Evolutionary conservation across 2,329 filamentous ascomycete species (phyloP).

Genomic region (Botrytis tulipae): DNA sequence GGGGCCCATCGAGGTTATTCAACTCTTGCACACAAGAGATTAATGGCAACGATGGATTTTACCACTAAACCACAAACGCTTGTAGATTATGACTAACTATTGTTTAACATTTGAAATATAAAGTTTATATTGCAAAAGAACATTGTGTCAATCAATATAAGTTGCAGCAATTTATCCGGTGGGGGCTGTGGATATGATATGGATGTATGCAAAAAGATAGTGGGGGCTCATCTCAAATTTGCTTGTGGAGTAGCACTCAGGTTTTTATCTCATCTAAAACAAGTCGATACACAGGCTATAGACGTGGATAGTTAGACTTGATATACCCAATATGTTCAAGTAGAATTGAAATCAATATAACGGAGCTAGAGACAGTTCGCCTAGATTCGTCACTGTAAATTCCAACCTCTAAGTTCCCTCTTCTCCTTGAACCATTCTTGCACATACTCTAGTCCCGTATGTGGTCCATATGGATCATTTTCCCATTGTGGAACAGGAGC

Average conservation of each 20-base stretch:
- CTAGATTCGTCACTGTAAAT: background rate
- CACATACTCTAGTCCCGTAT: constrained; percentile 14
- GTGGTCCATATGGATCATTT: constrained; percentile 14
- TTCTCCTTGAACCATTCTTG: constrained; percentile 14
- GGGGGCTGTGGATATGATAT: background rate
- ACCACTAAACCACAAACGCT: constrained; percentile 27
- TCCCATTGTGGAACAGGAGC: constrained; percentile 13
- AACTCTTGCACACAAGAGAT: accelerated
- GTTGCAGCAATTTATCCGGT: background rate
- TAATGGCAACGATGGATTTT: constrained; percentile 26
- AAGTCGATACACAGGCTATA: background rate
- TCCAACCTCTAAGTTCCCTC: background rate
- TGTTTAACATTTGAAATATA: no score
- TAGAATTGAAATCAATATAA: background rate
- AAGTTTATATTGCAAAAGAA: accelerated
- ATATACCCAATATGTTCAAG: background rate
- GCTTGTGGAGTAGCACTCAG: background rate
- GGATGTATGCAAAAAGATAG: background rate
- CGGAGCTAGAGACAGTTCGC: background rate
- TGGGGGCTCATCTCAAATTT: background rate
- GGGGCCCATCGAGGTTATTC: background rate
- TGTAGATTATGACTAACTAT: no score
- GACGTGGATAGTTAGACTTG: background rate
- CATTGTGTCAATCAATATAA: background rate
- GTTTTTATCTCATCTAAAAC: background rate